These are phyloP conservation scores for Hyaloraphidium curvatum DNA, from an alignment of 192 early-diverging fungal species.

Conservation along the genomic window DNA sequence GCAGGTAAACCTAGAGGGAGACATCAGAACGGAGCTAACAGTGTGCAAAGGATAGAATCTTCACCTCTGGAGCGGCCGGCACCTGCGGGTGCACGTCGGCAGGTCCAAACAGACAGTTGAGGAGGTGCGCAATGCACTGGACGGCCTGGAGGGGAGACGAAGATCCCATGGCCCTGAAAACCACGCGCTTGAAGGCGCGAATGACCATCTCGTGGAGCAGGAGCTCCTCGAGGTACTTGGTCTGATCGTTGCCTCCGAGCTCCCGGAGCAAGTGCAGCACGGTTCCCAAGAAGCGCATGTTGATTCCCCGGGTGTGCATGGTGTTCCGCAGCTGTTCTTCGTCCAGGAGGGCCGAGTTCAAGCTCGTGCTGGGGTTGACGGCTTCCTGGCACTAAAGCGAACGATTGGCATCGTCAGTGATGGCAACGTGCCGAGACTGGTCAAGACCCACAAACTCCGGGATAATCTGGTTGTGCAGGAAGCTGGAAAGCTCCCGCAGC, in stretches of 20 bases:
- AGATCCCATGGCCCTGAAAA: constrained; percentile 44
- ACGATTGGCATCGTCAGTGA: no score
- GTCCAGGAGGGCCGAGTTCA: no score
- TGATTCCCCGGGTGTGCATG: constrained; percentile 88
- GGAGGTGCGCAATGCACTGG: constrained; percentile 53
- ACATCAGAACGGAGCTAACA: no score
- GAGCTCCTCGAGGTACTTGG: constrained; percentile 28
- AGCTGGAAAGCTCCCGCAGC: constrained; percentile 57
- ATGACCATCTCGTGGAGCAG: constrained; percentile 73
- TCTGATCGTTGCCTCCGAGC: no score
- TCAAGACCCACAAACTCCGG: constrained; percentile 30
- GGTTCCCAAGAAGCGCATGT: constrained; percentile 87
- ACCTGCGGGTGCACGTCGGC: no score
- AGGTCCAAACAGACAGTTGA: constrained; percentile 66
- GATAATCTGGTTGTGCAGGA: constrained; percentile 47
- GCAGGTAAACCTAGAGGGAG: no score
- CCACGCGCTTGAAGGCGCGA: constrained; percentile 68
- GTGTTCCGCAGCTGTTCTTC: constrained; percentile 50
- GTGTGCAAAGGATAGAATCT: no score
- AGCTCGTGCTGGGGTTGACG: no score
- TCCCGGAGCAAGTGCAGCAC: constrained; percentile 44
- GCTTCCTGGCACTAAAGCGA: no score
- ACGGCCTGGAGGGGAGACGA: constrained; percentile 33
- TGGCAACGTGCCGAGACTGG: no score
- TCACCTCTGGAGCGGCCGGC: no score